phyloP scores from a whole-genome alignment of 495 filamentous ascomycete genomes.

The Lasiosphaeria miniovina region DNA sequence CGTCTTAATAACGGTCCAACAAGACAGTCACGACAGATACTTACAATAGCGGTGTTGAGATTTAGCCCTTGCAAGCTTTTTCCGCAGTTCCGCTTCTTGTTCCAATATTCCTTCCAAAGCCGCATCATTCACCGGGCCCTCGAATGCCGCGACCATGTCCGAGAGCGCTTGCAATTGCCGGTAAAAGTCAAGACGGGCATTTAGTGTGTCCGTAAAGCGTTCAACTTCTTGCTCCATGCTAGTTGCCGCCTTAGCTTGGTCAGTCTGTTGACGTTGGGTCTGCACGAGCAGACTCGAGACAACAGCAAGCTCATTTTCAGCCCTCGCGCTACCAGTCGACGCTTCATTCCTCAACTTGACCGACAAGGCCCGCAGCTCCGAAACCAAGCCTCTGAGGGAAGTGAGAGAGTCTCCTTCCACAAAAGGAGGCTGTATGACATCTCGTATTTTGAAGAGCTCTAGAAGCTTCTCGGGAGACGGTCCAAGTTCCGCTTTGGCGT shows the following conservation, averaged over 20 bases:
- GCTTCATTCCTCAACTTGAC: slow-evolving; percentile 60
- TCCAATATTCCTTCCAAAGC: slow-evolving; percentile 23
- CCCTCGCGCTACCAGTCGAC: slow-evolving; percentile 59
- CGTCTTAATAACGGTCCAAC: slow-evolving; percentile 17
- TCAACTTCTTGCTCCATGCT: slow-evolving; percentile 71
- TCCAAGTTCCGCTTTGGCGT: slow-evolving; percentile 62
- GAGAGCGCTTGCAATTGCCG: slow-evolving; percentile 85
- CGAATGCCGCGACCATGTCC: slow-evolving; percentile 74
- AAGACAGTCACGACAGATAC: slow-evolving; percentile 8
- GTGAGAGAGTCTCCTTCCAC: slow-evolving; percentile 39
- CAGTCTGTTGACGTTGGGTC: slow-evolving; percentile 56
- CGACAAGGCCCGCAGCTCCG: slow-evolving; percentile 62
- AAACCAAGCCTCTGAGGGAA: slow-evolving; percentile 67
- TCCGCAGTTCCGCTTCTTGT: slow-evolving; percentile 48
- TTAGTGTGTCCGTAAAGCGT: slow-evolving; percentile 72
- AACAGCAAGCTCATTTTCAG: slow-evolving; percentile 61
- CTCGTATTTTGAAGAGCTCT: slow-evolving; percentile 56
- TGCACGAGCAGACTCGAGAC: slow-evolving; percentile 50
- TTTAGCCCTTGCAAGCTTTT: slow-evolving; percentile 57
- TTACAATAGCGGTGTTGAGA: slow-evolving; percentile 71
- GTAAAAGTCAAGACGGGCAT: slow-evolving; percentile 81
- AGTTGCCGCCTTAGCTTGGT: slow-evolving; percentile 61
- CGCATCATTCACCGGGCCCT: slow-evolving; percentile 40
- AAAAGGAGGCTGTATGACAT: slow-evolving; percentile 54
- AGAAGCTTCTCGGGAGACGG: slow-evolving; percentile 69